Conservation (phyloP, 495 filamentous ascomycete genomes). For the Penicillium parvum region DNA sequence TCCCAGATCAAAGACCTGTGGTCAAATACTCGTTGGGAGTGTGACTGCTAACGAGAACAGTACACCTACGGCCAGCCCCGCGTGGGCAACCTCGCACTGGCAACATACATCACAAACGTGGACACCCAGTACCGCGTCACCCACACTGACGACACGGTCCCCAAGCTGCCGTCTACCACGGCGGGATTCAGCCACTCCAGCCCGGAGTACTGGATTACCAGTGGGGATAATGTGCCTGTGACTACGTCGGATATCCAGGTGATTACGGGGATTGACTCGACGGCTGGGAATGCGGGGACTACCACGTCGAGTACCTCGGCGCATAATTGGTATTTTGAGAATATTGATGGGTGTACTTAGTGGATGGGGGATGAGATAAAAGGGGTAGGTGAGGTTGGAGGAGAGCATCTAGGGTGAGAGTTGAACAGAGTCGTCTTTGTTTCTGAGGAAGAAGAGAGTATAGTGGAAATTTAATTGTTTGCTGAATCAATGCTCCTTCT, state of each 20-base stretch:
- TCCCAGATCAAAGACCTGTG: not conserved
- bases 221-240: slow-evolving; percentile 28
- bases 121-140: slow-evolving; percentile 58
- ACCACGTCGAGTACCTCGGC: not conserved
- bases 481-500: no score
- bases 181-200: slow-evolving; percentile 55
- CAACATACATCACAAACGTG: slow-evolving; percentile 44
- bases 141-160: slow-evolving; percentile 59
- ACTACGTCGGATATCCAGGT: slow-evolving; percentile 37
- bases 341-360: not conserved
- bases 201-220: slow-evolving; percentile 60
- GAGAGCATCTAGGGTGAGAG: no score
- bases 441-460: no score
- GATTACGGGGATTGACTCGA: slow-evolving; percentile 29
- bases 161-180: slow-evolving; percentile 50
- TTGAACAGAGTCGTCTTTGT: no score
- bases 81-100: slow-evolving; percentile 52
- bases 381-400: no score
- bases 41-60: slow-evolving; percentile 19
- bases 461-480: no score
- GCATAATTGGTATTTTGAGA: slow-evolving; percentile 1
- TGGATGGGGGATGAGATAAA: no score
- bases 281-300: slow-evolving; percentile 31
- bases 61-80: slow-evolving; percentile 65
- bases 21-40: no score